Conservation (phyloP, 768 basidiomycete species). For the Tylopilus sp. region DNA sequence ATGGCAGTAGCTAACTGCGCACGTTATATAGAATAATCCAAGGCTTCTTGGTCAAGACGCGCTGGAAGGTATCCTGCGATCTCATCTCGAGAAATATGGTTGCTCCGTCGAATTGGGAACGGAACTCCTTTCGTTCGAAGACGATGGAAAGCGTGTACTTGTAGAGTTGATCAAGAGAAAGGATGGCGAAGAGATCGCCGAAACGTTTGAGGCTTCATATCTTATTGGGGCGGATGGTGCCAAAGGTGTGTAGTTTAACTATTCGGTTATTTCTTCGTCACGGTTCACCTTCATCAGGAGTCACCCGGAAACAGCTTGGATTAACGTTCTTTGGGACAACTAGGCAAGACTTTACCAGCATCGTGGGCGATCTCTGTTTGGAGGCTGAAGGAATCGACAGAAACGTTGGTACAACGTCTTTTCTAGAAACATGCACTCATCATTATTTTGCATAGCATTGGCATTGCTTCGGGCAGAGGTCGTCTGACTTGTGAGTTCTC, state of each 20-base stretch:
- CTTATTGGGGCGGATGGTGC: constrained; percentile 44
- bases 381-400: constrained; percentile 27
- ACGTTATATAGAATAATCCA: constrained; percentile 6
- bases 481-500: constrained; percentile 5
- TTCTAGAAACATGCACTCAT: background rate
- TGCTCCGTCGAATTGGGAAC: background rate
- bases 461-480: constrained; percentile 18
- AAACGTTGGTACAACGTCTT: constrained; percentile 14
- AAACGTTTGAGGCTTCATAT: constrained; percentile 30
- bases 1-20: background rate
- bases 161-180: background rate
- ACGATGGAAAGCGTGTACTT: background rate
- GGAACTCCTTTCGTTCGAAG: background rate
- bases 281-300: constrained; percentile 17
- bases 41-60: constrained; percentile 23
- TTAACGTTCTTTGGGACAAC: constrained; percentile 42
- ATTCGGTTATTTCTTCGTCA: background rate
- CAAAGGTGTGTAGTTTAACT: constrained; percentile 13
- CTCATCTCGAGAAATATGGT: constrained; percentile 18
- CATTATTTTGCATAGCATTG: constrained; percentile 12
- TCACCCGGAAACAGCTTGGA: constrained; percentile 38
- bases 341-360: constrained; percentile 17
- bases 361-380: constrained; percentile 38
- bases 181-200: constrained; percentile 5
- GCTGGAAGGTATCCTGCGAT: constrained; percentile 27